Conservation (phyloP, 2,329 filamentous ascomycete species). For the Penicillium concentricum region DNA sequence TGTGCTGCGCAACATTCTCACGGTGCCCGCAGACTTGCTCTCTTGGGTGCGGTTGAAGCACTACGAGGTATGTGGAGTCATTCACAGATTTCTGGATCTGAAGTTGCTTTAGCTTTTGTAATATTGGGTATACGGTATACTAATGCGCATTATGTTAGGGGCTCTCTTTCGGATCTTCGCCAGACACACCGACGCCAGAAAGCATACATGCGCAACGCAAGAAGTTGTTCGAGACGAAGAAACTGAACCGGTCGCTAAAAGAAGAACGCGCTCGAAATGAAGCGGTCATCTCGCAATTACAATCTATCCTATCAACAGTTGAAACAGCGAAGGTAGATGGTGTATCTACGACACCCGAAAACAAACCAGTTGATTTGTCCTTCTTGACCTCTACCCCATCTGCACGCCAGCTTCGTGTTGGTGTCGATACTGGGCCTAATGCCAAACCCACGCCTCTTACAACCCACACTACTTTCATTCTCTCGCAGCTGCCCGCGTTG, state of each 20-base stretch:
- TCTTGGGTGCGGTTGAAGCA: conserved; percentile 80
- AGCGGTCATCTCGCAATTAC: conserved; percentile 65
- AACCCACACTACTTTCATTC: conserved; percentile 63
- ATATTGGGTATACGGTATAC: background rate
- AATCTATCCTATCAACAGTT: conserved; percentile 52
- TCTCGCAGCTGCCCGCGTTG: conserved; percentile 79
- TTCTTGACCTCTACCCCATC: conserved; percentile 56
- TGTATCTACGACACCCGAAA: conserved; percentile 19
- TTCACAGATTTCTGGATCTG: background rate
- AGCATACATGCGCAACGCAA: conserved; percentile 69
- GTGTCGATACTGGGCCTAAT: conserved; percentile 36
- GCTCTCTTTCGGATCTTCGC: conserved; percentile 33
- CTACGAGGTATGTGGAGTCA: conserved; percentile 64
- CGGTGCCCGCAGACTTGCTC: conserved; percentile 67
- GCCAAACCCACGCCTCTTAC: conserved; percentile 41
- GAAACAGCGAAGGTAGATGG: conserved; percentile 20
- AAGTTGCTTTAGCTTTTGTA: background rate
- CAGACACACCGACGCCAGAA: conserved; percentile 59
- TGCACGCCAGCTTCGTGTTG: conserved; percentile 49
- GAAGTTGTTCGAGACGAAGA: conserved; percentile 74
- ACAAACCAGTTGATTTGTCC: conserved; percentile 46
- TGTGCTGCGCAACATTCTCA: conserved; percentile 80
- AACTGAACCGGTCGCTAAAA: conserved; percentile 67
- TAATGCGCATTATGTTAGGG: conserved; percentile 27
- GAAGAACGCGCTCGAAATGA: conserved; percentile 72